phyloP scores from a whole-genome alignment of 2,329 filamentous ascomycete species.

The Sphaceloma murrayae region DNA sequence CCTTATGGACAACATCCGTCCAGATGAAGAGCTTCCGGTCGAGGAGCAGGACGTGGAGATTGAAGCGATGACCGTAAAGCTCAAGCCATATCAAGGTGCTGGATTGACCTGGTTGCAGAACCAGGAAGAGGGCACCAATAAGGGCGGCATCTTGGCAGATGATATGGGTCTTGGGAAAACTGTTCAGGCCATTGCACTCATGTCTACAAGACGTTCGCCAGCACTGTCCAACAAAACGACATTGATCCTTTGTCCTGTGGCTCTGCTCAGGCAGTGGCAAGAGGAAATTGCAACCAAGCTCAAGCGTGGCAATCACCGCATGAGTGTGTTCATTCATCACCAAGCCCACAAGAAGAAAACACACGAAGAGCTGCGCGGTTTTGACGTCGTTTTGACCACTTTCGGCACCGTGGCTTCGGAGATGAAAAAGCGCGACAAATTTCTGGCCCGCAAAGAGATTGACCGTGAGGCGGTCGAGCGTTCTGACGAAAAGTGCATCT shows the following conservation, averaged over 20 bases:
- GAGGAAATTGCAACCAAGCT: conserved; percentile 66
- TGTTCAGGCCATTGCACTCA: conserved; percentile 69
- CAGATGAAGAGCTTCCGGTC: conserved; percentile 47
- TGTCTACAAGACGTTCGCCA: conserved; percentile 56
- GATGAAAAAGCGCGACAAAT: conserved; percentile 49
- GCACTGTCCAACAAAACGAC: conserved; percentile 58
- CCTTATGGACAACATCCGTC: conserved; percentile 61
- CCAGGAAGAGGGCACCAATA: conserved; percentile 61
- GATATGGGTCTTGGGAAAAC: conserved; percentile 83
- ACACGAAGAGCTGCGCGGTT: conserved; percentile 53
- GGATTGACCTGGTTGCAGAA: conserved; percentile 67
- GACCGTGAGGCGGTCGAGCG: conserved; percentile 32
- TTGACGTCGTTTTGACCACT: conserved; percentile 70
- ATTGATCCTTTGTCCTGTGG: conserved; percentile 72
- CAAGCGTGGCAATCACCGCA: conserved; percentile 42
- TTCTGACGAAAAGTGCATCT: conserved; percentile 26
- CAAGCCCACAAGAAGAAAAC: conserved; percentile 46
- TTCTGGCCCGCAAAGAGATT: conserved; percentile 42
- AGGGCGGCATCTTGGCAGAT: conserved; percentile 67
- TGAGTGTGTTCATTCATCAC: conserved; percentile 63
- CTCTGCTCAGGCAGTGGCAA: conserved; percentile 75
- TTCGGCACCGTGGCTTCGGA: conserved; percentile 64
- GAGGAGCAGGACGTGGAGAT: conserved; percentile 61
- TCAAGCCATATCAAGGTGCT: conserved; percentile 76
- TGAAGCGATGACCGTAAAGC: conserved; percentile 52